These are phyloP conservation scores for Nicotiana paniculata DNA, from an alignment of 257 asterid genomes.

Conservation along the genomic window DNA sequence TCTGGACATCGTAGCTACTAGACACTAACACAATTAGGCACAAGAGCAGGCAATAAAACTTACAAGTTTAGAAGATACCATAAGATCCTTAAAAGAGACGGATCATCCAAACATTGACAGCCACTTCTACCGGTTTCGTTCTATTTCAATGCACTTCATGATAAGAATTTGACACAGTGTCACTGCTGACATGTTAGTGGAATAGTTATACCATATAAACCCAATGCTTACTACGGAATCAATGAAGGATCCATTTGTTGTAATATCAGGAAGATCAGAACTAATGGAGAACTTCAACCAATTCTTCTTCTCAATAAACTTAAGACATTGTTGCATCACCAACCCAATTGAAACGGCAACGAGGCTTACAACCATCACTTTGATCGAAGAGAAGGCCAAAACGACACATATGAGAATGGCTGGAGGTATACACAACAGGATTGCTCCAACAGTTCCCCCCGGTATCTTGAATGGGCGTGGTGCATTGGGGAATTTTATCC, in stretches of 20 bases:
- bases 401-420: slow-evolving; percentile 5
- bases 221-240: neutral
- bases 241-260: neutral
- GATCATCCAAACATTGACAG: neutral
- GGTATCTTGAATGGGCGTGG: slow-evolving; percentile 4
- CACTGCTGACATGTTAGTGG: neutral
- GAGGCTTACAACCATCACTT: slow-evolving; percentile 5
- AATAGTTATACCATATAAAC: neutral
- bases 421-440: slow-evolving; percentile 8
- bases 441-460: slow-evolving; percentile 7
- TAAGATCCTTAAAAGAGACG: neutral
- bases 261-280: slow-evolving; percentile 8
- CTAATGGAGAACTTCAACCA: slow-evolving; percentile 4
- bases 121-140: neutral
- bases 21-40: neutral
- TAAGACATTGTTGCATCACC: slow-evolving; percentile 11
- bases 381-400: slow-evolving; percentile 1
- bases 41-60: neutral
- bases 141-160: neutral
- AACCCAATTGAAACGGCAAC: neutral
- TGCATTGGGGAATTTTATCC: neutral
- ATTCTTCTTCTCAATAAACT: neutral
- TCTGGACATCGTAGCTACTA: neutral
- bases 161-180: neutral
- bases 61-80: neutral